These are phyloP conservation scores for Kwoniella sp. DNA, from an alignment of 768 basidiomycete species.

Conservation along the genomic window DNA sequence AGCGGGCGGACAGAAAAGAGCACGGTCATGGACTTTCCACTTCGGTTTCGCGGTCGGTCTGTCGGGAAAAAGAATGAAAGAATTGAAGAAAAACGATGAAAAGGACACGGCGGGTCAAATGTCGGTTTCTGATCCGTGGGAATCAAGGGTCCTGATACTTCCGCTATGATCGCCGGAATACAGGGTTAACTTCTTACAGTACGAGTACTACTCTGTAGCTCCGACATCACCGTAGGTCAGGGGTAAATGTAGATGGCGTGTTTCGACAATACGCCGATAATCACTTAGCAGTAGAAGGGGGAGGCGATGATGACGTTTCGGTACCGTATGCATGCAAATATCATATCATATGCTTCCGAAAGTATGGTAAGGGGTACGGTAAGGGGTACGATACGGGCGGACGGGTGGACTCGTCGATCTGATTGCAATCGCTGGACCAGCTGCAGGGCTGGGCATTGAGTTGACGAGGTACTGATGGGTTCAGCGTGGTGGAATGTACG, in stretches of 20 bases:
- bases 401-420: not conserved
- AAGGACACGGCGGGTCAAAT: not conserved
- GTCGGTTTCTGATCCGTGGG: not conserved
- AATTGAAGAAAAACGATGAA: no score
- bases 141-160: not conserved
- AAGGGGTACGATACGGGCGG: not conserved
- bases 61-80: not conserved
- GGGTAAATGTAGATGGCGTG: not conserved
- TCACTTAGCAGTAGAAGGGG: not conserved
- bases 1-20: not conserved
- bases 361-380: not conserved
- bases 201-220: no score
- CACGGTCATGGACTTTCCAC: not conserved
- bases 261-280: not conserved
- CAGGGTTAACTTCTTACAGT: no score
- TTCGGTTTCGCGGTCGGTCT: not conserved
- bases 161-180: slow-evolving; percentile 1
- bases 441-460: not conserved
- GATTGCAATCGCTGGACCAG: not conserved
- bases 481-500: not conserved
- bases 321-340: no score
- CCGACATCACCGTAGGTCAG: no score
- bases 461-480: slow-evolving; percentile 1
- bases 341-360: not conserved
- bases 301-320: slow-evolving; percentile 2